Percentiles rank a stretch among this genome's conserved stretches.
phyloP scores from a whole-genome alignment of 306 rosid genomes.

The Pueraria montana region DNA sequence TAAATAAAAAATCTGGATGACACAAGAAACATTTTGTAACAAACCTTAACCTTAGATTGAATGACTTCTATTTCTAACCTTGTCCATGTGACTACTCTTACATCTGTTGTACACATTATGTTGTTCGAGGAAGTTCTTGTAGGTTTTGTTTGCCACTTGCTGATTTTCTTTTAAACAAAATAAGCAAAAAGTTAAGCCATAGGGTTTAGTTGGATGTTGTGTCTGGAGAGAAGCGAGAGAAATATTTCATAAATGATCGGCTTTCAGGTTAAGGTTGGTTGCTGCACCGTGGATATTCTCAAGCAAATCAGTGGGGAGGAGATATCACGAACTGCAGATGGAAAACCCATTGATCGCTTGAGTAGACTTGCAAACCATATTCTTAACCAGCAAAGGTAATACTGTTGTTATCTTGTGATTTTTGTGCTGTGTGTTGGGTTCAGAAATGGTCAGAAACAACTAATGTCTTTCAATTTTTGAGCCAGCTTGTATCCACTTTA shows the following conservation, averaged over 20 bases:
- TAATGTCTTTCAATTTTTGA: conserved; percentile 42
- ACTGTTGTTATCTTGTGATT: not conserved
- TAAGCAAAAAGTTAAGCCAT: not conserved
- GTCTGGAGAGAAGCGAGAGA: conserved; percentile 33
- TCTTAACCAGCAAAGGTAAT: conserved; percentile 79
- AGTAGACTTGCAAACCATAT: conserved; percentile 84
- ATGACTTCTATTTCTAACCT: conserved; percentile 22
- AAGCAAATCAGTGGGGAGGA: conserved; percentile 96
- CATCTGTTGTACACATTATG: conserved; percentile 25
- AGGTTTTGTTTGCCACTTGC: conserved; percentile 2
- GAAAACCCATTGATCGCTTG: conserved; percentile 81
- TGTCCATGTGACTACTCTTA: not conserved
- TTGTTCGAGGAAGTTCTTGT: conserved; percentile 34
- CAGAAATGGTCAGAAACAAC: conserved; percentile 33
- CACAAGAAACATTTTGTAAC: not conserved
- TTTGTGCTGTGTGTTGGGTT: conserved; percentile 18
- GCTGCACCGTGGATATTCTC: conserved; percentile 89
- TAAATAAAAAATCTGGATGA: conserved; percentile 19
- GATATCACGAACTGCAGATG: conserved; percentile 80
- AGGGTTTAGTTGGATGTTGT: conserved; percentile 43
- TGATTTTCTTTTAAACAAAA: conserved; percentile 18
- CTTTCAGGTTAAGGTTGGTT: conserved; percentile 88
- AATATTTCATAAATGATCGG: conserved; percentile 33
- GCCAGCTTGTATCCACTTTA: conserved; percentile 94
- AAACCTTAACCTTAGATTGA: conserved; percentile 24